These are phyloP conservation scores for Malus fusca DNA, from an alignment of 306 rosid species.

Conservation along the genomic window DNA sequence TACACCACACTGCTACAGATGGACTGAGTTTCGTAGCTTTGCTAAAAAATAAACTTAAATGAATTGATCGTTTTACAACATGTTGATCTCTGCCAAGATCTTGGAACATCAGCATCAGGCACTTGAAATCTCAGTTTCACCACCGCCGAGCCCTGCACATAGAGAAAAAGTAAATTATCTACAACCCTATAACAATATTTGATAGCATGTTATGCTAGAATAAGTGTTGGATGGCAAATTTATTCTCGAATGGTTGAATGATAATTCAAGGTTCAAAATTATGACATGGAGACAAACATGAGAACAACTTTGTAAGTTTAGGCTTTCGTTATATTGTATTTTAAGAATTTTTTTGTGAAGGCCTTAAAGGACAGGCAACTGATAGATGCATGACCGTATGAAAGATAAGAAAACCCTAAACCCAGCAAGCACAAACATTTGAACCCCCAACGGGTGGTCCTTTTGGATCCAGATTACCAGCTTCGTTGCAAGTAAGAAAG, in stretches of 20 bases:
- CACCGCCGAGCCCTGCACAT: constrained; percentile 9
- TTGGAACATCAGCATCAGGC: constrained; percentile 9
- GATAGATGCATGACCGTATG: neutral
- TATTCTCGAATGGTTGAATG: neutral
- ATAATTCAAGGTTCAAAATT: neutral
- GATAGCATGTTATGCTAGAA: neutral
- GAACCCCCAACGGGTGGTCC: neutral
- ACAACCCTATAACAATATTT: neutral
- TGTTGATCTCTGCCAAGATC: constrained; percentile 7
- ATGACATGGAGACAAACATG: neutral
- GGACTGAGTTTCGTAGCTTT: neutral
- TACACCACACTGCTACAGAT: neutral
- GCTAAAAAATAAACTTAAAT: neutral
- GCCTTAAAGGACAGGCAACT: neutral
- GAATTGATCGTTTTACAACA: neutral
- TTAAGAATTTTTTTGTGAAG: neutral
- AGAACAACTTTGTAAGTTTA: neutral
- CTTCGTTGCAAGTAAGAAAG: neutral
- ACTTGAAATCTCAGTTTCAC: constrained; percentile 12
- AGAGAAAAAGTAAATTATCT: neutral
- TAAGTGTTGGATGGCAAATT: neutral
- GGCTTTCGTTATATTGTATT: neutral
- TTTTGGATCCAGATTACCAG: neutral
- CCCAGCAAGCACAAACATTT: neutral
- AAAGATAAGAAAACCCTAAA: neutral